phyloP scores from a whole-genome alignment of 2,329 filamentous ascomycete genomes.

The Sphaerulina musiva region DNA sequence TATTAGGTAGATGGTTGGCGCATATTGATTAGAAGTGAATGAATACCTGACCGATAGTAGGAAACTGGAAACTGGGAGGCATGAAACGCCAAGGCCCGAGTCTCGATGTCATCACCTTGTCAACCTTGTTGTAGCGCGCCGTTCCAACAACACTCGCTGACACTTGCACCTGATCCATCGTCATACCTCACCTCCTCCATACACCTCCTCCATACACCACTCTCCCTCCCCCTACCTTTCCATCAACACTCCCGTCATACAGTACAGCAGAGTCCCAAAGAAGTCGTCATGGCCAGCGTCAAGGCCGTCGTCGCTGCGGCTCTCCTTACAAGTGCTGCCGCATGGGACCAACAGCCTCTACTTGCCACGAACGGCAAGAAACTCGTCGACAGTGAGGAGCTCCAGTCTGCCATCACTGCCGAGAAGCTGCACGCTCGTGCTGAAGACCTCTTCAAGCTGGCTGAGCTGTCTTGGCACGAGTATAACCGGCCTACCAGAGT shows the following conservation, averaged over 20 bases:
- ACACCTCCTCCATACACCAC: too few species aligned
- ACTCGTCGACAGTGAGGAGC: constrained; percentile 34
- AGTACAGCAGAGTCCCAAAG: too few species aligned
- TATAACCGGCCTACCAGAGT: constrained; percentile 65
- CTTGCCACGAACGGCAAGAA: constrained; percentile 7
- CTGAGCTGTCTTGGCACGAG: constrained; percentile 52
- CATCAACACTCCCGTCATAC: background rate
- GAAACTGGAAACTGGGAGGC: too few species aligned
- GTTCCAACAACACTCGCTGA: background rate
- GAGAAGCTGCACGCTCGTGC: constrained; percentile 55
- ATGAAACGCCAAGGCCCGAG: background rate
- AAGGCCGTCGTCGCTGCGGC: background rate
- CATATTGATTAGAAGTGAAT: too few species aligned
- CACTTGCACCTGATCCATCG: background rate
- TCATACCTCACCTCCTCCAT: too few species aligned
- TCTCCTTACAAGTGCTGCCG: constrained; percentile 1
- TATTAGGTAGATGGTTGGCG: too few species aligned
- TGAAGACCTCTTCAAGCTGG: constrained; percentile 56
- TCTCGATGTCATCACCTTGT: background rate
- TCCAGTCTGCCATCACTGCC: constrained; percentile 52
- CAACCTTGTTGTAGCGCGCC: background rate
- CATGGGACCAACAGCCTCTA: constrained; percentile 13
- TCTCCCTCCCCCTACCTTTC: too few species aligned
- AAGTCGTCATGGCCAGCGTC: background rate
- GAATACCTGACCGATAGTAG: too few species aligned